phyloP scores from a whole-genome alignment of 768 basidiomycete species.

The Suillus subluteus region DNA sequence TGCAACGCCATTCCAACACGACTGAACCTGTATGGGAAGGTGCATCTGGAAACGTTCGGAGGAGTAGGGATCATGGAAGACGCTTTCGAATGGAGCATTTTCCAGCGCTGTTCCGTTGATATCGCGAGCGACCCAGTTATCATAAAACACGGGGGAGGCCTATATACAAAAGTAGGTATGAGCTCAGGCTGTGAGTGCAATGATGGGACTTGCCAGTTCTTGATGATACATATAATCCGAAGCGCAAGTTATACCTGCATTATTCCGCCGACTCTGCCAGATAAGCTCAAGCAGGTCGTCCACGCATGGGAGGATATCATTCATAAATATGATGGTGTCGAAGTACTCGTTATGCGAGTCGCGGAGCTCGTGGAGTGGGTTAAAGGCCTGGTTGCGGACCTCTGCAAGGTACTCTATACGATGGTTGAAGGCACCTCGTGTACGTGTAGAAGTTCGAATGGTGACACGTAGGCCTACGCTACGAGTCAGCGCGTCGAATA shows the following conservation, averaged over 20 bases:
- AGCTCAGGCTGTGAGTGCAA: background rate
- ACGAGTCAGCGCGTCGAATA: slow-evolving; percentile 91
- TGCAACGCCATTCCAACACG: slow-evolving; percentile 98
- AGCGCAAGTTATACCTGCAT: slow-evolving; percentile 97
- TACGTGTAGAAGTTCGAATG: slow-evolving; percentile 91
- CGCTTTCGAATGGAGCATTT: slow-evolving; percentile 93
- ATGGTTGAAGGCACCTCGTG: slow-evolving; percentile 95
- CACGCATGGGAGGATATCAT: slow-evolving; percentile 97
- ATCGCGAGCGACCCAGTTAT: slow-evolving; percentile 98
- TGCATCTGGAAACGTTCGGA: slow-evolving; percentile 86
- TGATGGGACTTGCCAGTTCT: slow-evolving; percentile 65
- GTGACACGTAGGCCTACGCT: slow-evolving; percentile 91
- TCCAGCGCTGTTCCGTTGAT: slow-evolving; percentile 98
- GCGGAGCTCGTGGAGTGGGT: slow-evolving; percentile 90
- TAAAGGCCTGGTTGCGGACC: slow-evolving; percentile 97
- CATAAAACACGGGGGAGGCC: slow-evolving; percentile 91
- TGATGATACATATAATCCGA: slow-evolving; percentile 99
- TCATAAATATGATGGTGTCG: slow-evolving; percentile 98
- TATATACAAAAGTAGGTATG: background rate
- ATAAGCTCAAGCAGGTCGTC: slow-evolving; percentile 98
- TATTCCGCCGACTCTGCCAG: slow-evolving; percentile 90
- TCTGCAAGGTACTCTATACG: slow-evolving; percentile 99
- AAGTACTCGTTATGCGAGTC: slow-evolving; percentile 94
- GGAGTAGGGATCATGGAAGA: slow-evolving; percentile 86
- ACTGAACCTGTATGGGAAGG: slow-evolving; percentile 94